Conservation (phyloP, 2,329 filamentous ascomycete species). For the Arthrinium phaeospermum region DNA sequence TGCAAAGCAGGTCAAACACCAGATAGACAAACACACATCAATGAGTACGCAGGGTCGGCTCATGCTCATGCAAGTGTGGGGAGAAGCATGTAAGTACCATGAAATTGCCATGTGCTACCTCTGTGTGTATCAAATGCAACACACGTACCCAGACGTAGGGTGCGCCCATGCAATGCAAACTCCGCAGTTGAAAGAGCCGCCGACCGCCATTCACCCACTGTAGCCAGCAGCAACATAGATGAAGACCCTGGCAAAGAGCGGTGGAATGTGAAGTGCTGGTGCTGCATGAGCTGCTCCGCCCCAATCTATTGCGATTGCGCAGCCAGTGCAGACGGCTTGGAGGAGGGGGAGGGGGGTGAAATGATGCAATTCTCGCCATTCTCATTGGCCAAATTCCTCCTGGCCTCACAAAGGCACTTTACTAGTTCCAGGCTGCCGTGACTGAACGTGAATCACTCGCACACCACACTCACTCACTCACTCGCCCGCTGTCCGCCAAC, state of each 20-base stretch:
- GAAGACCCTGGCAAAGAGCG: constrained; percentile 24
- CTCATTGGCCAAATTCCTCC: neutral
- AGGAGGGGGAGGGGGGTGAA: neutral
- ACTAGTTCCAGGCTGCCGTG: constrained; percentile 13
- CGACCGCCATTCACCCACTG: constrained; percentile 25
- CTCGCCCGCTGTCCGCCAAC: neutral
- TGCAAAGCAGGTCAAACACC: neutral
- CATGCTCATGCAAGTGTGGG: neutral
- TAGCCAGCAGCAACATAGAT: constrained; percentile 22
- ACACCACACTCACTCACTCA: neutral
- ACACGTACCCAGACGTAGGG: neutral
- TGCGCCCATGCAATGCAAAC: constrained; percentile 10
- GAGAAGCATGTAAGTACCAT: neutral
- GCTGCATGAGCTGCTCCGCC: constrained; percentile 24
- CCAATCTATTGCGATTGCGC: constrained; percentile 19
- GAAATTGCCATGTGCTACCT: constrained; percentile 6
- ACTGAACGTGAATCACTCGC: constrained; percentile 2
- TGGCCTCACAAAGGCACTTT: constrained; percentile 8
- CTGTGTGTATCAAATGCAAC: neutral
- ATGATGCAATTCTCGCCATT: neutral
- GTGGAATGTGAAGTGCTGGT: constrained; percentile 20
- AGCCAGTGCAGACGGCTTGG: constrained; percentile 3
- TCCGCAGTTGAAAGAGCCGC: constrained; percentile 14
- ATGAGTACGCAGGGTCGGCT: neutral
- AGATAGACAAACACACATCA: neutral